These are phyloP conservation scores for Penicillium sp. DNA, from an alignment of 2,329 filamentous ascomycete genomes.

Conservation along the genomic window DNA sequence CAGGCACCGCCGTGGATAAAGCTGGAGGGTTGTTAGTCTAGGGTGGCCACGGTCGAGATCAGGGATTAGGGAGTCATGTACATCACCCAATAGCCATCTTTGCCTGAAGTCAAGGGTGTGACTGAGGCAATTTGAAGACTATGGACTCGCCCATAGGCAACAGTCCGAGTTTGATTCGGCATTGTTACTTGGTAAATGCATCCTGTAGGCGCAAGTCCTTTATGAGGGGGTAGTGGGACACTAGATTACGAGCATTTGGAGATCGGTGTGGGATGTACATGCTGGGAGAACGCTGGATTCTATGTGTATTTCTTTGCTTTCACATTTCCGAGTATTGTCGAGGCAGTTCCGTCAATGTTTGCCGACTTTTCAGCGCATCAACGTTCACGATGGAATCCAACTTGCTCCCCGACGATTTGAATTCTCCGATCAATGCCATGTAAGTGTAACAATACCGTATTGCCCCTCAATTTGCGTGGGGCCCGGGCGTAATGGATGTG, in stretches of 20 bases:
- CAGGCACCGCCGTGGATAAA: slow-evolving; percentile 55
- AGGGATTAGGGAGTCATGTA: slow-evolving; percentile 21
- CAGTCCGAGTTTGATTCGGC: slow-evolving; percentile 23
- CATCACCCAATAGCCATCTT: slow-evolving; percentile 44
- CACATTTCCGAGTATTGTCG: too few species aligned
- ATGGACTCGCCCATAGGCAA: slow-evolving; percentile 32
- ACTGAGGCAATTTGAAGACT: slow-evolving; percentile 38
- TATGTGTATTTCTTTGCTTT: background rate
- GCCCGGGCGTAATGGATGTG: fast-evolving
- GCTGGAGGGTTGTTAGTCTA: slow-evolving; percentile 22
- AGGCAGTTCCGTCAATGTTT: background rate
- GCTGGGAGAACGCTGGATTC: background rate
- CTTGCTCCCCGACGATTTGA: background rate
- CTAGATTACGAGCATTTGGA: slow-evolving; percentile 1
- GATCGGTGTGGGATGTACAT: background rate
- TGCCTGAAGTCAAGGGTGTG: slow-evolving; percentile 20
- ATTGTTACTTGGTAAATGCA: slow-evolving; percentile 25
- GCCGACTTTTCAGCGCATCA: background rate
- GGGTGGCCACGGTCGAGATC: background rate
- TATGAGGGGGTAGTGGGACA: slow-evolving; percentile 12
- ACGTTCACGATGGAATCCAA: background rate
- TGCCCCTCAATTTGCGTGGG: slow-evolving; percentile 14
- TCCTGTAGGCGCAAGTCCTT: background rate
- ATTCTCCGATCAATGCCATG: background rate
- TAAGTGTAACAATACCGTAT: slow-evolving; percentile 17